A percentile compares a stretch with the other conserved stretches of the same genome.
These are phyloP conservation scores for Chlamydomonas reinhardtii DNA, from an alignment of 163 green algal genomes.

Conservation along the genomic window DNA sequence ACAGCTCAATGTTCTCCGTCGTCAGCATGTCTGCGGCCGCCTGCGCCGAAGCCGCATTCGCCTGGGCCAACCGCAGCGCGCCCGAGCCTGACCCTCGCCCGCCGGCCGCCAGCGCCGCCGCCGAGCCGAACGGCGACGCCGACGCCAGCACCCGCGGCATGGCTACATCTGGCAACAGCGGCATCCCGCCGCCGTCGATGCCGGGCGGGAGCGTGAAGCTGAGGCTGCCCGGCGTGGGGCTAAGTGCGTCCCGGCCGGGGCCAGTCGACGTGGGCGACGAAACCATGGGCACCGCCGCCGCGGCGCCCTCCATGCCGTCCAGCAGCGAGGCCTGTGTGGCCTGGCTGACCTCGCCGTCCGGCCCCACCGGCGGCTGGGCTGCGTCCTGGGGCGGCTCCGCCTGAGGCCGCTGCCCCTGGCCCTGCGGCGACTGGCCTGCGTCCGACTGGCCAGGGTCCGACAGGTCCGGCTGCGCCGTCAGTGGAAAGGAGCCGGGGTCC, in stretches of 20 bases:
- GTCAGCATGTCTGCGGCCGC: not conserved
- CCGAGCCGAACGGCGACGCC: not conserved
- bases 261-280: not conserved
- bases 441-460: no score
- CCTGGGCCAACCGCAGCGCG: not conserved
- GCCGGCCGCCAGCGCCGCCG: not conserved
- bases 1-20: not conserved
- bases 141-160: not conserved
- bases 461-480: no score
- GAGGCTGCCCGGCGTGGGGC: conserved; percentile 28
- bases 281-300: not conserved
- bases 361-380: no score
- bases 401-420: no score
- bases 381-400: no score
- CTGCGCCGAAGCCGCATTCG: not conserved
- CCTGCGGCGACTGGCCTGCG: no score
- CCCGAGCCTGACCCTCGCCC: not conserved
- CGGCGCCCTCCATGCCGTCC: not conserved
- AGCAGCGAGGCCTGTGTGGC: no score
- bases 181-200: not conserved
- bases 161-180: not conserved
- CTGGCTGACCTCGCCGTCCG: no score
- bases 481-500: no score
- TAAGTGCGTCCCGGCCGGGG: not conserved
- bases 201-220: conserved; percentile 14